Conservation (phyloP, 805 yeast genomes). For the Scheffersomyces spartinae region DNA sequence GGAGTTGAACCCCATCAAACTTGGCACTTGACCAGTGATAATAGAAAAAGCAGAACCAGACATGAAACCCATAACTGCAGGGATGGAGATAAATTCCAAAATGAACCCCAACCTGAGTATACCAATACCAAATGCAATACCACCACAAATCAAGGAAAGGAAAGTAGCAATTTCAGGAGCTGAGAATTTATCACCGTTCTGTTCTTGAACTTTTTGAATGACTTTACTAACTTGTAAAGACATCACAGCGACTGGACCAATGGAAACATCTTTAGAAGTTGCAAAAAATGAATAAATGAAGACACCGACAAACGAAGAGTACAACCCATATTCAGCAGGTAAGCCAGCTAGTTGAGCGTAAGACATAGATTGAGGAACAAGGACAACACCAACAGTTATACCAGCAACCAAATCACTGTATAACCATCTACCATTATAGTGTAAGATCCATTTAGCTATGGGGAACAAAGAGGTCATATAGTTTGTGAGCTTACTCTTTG, state of each 20-base stretch:
- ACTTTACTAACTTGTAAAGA: slow-evolving; percentile 76
- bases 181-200: slow-evolving; percentile 27
- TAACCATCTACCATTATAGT: slow-evolving; percentile 73
- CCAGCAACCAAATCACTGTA: slow-evolving; percentile 84
- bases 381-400: slow-evolving; percentile 82
- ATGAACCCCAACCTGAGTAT: slow-evolving; percentile 75
- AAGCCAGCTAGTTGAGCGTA: slow-evolving; percentile 82
- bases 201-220: slow-evolving; percentile 44
- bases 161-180: slow-evolving; percentile 74
- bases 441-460: slow-evolving; percentile 70
- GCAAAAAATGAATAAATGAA: slow-evolving; percentile 84
- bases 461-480: slow-evolving; percentile 68
- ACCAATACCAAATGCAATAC: slow-evolving; percentile 75
- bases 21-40: slow-evolving; percentile 78
- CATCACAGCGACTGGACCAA: slow-evolving; percentile 97
- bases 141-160: slow-evolving; percentile 74
- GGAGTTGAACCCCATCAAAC: slow-evolving; percentile 62
- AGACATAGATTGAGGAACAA: slow-evolving; percentile 94
- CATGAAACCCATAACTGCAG: slow-evolving; percentile 92
- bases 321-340: slow-evolving; percentile 75
- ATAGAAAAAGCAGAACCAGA: slow-evolving; percentile 86
- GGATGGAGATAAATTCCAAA: slow-evolving; percentile 79
- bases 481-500: slow-evolving; percentile 22
- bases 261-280: slow-evolving; percentile 88
- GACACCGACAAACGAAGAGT: slow-evolving; percentile 88